Base-by-base conservation (phyloP, 192 early-diverging fungal species). In the Pilaira anomala region DNA sequence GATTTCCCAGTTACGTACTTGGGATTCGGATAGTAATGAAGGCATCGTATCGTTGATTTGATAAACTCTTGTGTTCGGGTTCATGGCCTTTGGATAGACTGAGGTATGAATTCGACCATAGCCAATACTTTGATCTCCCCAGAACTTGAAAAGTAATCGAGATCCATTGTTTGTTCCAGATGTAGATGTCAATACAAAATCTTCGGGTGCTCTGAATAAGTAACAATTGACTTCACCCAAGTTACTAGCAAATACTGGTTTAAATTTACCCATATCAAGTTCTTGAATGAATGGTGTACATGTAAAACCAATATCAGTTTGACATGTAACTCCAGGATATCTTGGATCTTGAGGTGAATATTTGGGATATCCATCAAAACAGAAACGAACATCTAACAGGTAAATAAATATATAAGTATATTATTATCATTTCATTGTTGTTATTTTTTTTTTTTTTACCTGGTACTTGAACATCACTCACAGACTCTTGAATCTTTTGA, bases 91-190 rank as follows among this genome's bases (percentile, higher is more conserved):
- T 18, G 70, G 70, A 41, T 60, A 72, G 9, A 66, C 25, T 2
- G 70, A 66, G 3, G 62, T 53, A 19, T 72, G 70, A 22, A 72
- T 60, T 33, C 70, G 70, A 9, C 70, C 70, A 49, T 48, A 56
- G 19, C 22, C 22, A 16, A 65, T 55, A 18, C 49, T 40, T 11
- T 71, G 30, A 33, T 63, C 50, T n/a, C 70, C 70, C n/a, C 44
- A 72, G n/a, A 72, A 39, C 4, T 51, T 55, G 22, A 72, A 72
- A 36, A 66, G 21, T 49, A 72, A 50, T 5, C 48, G 40, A 13
- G 64, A 66, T n/a, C 70, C 70, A 13, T 72, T 66, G 39, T 72
- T 72, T 8, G 61, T 50, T 11, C 70, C 70, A 21, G 70, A 72
- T n/a, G 70, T 66, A 24, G 42, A 41, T 6, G 64, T 58, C 60